Evolutionary conservation across 139 green algal species (phyloP).

Genomic region (Dunaliella primolecta): DNA sequence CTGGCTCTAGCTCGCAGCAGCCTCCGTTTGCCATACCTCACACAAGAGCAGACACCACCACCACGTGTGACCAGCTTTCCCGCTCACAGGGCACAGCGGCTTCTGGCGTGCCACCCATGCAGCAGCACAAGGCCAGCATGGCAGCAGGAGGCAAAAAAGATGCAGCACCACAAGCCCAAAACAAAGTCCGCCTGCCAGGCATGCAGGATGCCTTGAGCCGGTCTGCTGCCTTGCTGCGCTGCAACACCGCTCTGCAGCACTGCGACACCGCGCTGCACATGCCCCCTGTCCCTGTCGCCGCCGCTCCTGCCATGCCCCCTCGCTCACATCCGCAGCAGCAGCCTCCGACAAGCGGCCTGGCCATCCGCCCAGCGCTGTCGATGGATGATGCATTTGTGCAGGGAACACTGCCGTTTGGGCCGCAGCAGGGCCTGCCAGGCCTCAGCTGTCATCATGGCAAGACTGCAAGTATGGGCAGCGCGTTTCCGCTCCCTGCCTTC

Average conservation of each 20-base stretch:
- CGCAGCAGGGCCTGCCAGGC: too few relatives aligned
- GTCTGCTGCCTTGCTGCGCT: not conserved
- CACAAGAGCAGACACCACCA: not conserved
- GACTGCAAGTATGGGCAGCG: not conserved
- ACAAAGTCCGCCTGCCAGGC: too few relatives aligned
- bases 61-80: not conserved
- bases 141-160: not conserved
- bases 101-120: not conserved
- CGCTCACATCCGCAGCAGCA: too few relatives aligned
- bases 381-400: too few relatives aligned
- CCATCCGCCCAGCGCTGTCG: too few relatives aligned
- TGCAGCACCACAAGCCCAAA: not conserved
- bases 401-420: too few relatives aligned
- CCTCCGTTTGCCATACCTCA: not conserved
- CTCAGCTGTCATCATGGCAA: too few relatives aligned
- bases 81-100: too few relatives aligned
- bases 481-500: too few relatives aligned
- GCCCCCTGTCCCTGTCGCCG: too few relatives aligned
- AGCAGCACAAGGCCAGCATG: not conserved
- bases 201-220: not conserved
- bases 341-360: too few relatives aligned
- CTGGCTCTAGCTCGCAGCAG: not conserved
- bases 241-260: not conserved
- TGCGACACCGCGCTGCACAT: not conserved
- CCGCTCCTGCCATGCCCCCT: too few relatives aligned